These are phyloP conservation scores for Geosmithia morbida DNA, from an alignment of 2,329 filamentous ascomycete genomes.

Conservation along the genomic window DNA sequence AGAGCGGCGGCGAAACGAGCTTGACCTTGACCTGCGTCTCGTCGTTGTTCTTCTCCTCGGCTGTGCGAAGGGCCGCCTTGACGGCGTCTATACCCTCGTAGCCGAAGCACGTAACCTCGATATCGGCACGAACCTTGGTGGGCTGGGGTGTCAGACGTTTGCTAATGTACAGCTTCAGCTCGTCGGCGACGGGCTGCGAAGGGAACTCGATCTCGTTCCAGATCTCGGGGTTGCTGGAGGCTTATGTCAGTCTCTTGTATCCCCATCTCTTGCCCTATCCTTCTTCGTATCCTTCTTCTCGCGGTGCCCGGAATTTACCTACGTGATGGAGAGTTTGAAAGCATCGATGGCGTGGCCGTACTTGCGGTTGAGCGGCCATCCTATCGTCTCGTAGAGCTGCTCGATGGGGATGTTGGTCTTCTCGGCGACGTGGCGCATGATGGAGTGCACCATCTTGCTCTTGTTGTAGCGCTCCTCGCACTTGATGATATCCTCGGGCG, in stretches of 20 bases:
- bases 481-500: constrained; percentile 92
- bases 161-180: constrained; percentile 88
- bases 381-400: constrained; percentile 83
- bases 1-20: constrained; percentile 93
- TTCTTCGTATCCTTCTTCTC: not conserved
- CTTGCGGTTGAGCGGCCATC: constrained; percentile 95
- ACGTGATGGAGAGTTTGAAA: constrained; percentile 98
- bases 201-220: constrained; percentile 91
- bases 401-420: constrained; percentile 94
- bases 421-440: constrained; percentile 97
- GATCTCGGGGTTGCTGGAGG: constrained; percentile 69
- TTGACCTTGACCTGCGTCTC: constrained; percentile 96
- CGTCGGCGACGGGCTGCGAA: constrained; percentile 69
- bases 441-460: constrained; percentile 98
- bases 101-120: constrained; percentile 88
- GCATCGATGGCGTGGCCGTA: constrained; percentile 94
- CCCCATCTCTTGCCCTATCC: not conserved
- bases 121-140: constrained; percentile 96
- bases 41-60: constrained; percentile 81
- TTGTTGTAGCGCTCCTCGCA: constrained; percentile 99
- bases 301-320: constrained; percentile 16
- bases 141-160: constrained; percentile 95
- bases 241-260: constrained; percentile 5
- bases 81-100: constrained; percentile 98
- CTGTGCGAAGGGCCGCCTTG: constrained; percentile 80